Percentiles rank a stretch among this genome's conserved stretches.
Evolutionary conservation across 2,329 filamentous ascomycete genomes (phyloP).

Genomic region (Mariannaea elegans): DNA sequence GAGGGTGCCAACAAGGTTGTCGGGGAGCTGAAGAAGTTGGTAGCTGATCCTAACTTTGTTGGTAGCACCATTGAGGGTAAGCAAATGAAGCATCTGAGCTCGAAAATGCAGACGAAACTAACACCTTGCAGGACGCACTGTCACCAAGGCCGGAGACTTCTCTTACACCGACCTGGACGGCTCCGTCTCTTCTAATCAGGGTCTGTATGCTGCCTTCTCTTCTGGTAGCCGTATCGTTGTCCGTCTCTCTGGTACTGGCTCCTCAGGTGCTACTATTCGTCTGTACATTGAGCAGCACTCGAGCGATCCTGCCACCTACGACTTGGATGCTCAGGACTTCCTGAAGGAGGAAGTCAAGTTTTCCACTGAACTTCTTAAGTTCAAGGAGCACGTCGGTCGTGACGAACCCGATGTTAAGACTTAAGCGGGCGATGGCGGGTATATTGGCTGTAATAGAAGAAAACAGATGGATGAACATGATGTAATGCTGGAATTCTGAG

Average conservation of each 20-base stretch:
- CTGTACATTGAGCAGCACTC: constrained; percentile 98
- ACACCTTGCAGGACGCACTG: constrained; percentile 71
- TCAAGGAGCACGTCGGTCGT: constrained; percentile 92
- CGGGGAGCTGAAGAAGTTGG: constrained; percentile 79
- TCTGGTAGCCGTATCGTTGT: constrained; percentile 96
- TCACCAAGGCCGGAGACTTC: constrained; percentile 92
- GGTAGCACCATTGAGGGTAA: constrained; percentile 81
- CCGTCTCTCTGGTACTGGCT: constrained; percentile 92
- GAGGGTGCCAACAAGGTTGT: constrained; percentile 93
- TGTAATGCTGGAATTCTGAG: constrained; percentile 33
- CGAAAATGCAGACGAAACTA: constrained; percentile 19
- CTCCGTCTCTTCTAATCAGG: constrained; percentile 94
- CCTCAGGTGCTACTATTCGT: constrained; percentile 93
- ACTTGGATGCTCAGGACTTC: constrained; percentile 89
- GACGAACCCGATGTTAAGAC: constrained; percentile 98
- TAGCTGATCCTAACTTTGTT: constrained; percentile 78
- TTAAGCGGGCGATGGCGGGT: constrained; percentile 52
- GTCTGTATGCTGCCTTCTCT: constrained; percentile 92
- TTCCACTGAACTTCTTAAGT: constrained; percentile 84
- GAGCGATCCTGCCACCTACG: constrained; percentile 79
- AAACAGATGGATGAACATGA: constrained; percentile 29
- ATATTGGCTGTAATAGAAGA: constrained; percentile 1
- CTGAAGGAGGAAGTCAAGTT: constrained; percentile 89
- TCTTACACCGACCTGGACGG: constrained; percentile 99
- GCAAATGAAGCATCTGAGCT: constrained; percentile 27